Evolutionary conservation across 164 flowering plant species (phyloP).

Genomic region (Nelumbo lutea): DNA sequence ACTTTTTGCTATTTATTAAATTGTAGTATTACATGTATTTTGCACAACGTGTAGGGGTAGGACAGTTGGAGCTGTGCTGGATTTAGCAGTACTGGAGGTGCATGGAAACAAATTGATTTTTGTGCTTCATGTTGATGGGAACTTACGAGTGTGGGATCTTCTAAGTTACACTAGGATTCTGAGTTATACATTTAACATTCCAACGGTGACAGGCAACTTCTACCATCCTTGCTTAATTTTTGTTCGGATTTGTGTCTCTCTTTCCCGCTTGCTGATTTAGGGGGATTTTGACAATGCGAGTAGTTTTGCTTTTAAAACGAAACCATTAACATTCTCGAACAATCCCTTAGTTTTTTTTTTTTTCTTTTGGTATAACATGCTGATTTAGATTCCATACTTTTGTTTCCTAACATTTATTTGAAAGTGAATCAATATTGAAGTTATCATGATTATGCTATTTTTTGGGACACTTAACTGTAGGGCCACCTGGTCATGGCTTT

Average conservation of each 20-base stretch:
- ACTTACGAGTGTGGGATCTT: conserved; percentile 78
- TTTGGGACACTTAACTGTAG: no score
- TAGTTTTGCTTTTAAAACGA: no score
- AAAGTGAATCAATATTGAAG: no score
- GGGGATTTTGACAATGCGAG: no score
- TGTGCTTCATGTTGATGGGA: conserved; percentile 81
- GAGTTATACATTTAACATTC: conserved; percentile 35
- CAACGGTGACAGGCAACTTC: conserved; percentile 45
- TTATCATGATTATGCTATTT: no score
- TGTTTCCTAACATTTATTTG: no score
- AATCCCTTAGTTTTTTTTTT: no score
- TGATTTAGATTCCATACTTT: no score
- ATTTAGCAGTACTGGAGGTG: conserved; percentile 42
- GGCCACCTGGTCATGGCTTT: no score
- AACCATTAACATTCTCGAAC: no score
- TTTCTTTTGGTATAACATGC: no score
- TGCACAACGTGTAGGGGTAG: conserved; percentile 49
- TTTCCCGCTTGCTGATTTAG: neutral
- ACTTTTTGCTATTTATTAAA: no score
- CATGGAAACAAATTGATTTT: conserved; percentile 45
- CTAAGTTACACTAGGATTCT: conserved; percentile 40
- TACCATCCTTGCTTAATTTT: neutral
- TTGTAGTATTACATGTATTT: neutral
- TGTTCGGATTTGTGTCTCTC: neutral
- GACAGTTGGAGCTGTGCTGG: conserved; percentile 45